A percentile compares a stretch with the other conserved stretches of the same genome.
These are phyloP conservation scores for Podospora appendiculata DNA, from an alignment of 495 filamentous ascomycete species.

Conservation along the genomic window DNA sequence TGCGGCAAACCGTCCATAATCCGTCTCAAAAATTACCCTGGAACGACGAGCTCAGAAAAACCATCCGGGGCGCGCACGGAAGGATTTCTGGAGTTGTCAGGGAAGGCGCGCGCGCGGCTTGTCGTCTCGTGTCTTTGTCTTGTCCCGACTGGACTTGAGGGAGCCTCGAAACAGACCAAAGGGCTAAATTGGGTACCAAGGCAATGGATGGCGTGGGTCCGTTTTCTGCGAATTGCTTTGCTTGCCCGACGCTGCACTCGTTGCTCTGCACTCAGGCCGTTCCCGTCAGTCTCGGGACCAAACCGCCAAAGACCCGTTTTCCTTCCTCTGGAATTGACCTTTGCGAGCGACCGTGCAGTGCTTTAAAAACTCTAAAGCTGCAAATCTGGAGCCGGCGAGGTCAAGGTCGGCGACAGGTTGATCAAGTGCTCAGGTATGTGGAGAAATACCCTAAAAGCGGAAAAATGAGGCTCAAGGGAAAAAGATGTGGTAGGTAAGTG, in stretches of 20 bases:
- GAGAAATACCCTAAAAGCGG: conserved; percentile 21
- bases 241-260: conserved; percentile 8
- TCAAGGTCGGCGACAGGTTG: conserved; percentile 8
- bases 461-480: conserved; percentile 28
- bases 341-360: neutral
- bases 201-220: conserved; percentile 2
- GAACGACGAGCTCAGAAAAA: conserved; percentile 17
- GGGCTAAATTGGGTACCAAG: conserved; percentile 12
- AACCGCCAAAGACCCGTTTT: neutral
- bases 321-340: neutral
- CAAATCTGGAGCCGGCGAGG: too few species aligned
- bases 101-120: conserved; percentile 1
- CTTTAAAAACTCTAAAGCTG: neutral
- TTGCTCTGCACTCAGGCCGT: too few species aligned
- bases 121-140: too few species aligned
- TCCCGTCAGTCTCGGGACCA: too few species aligned
- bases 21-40: conserved; percentile 24
- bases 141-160: neutral
- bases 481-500: conserved; percentile 22
- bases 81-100: conserved; percentile 12
- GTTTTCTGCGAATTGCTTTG: conserved; percentile 1
- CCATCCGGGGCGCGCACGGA: conserved; percentile 25
- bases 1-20: conserved; percentile 32
- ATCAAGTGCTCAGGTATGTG: conserved; percentile 13
- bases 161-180: conserved; percentile 4